Evolutionary conservation across 106 monocot genomes (phyloP), one percentile per base, ranked within the genome.

Genomic region (Cymbidium sinense): DNA sequence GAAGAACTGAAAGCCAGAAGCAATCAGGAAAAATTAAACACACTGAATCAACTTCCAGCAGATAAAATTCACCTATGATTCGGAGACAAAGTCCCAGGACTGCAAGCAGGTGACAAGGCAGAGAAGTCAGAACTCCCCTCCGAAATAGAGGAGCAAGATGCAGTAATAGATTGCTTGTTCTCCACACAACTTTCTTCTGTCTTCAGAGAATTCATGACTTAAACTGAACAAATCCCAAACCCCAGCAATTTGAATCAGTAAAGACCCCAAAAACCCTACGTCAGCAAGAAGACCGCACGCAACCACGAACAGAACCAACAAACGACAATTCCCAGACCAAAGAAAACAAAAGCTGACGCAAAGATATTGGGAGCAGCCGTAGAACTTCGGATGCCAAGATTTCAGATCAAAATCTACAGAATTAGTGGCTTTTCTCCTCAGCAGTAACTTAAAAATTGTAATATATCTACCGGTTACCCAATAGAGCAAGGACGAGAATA

Each of bases 151-250:
- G 90, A 89, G 77, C 83, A 83, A 23, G 87, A 87, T 0, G 90
- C 79, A 15, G 82, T 83, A 23, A 84, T 80, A 25, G 84, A 85
- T 79, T 96, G 93, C 80, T 83, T 88, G 77, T 96, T 93, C 87
- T 93, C 93, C 74, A 91, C 89, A 52, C 93, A 96, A 13, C 81
- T 73, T 76, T 82, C 52, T 85, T 87, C 86, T 19, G 86, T 74
- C 85, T 85, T 84, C 82, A 84, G 77, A 34, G 35, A 82, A 72
- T 43, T 80, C 93, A 86, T 89, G 36, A 19, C 34, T 43, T 28
- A 79, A 73, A 75, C 43, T 29, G 30, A 67, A 3, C 28, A 30
- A 31, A 55, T 61, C 84, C 76, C 69, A 55, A n/a, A 69, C 65
- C 41, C 50, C 18, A 25, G 31, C 80, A 67, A 84, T 73, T 11